Evolutionary conservation across 164 flowering plant genomes (phyloP).

Genomic region (Cinnamomum micranthum): DNA sequence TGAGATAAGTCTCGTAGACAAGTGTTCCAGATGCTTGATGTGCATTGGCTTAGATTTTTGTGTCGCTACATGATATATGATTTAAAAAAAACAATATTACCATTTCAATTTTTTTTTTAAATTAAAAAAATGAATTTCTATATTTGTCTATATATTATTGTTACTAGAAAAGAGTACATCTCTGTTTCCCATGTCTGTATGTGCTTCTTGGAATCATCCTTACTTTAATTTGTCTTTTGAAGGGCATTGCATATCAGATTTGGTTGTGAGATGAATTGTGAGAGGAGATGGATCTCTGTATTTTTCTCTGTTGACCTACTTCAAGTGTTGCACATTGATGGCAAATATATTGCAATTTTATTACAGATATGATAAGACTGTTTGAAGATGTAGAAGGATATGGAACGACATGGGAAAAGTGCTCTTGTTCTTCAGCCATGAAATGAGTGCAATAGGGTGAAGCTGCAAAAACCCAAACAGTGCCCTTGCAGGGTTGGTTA

Average conservation of each 20-base stretch:
- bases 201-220: not conserved
- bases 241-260: not conserved
- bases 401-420: not conserved
- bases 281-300: not conserved
- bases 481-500: not conserved
- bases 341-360: not conserved
- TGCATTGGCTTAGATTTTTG: too few relatives aligned
- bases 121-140: too few relatives aligned
- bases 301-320: not conserved
- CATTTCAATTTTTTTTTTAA: too few relatives aligned
- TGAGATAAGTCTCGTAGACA: too few relatives aligned
- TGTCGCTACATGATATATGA: too few relatives aligned
- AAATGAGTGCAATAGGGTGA: not conserved
- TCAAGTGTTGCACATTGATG: not conserved
- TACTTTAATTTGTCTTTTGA: not conserved
- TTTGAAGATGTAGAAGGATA: not conserved
- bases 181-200: too few relatives aligned
- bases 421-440: not conserved
- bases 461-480: conserved; percentile 3
- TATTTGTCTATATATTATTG: too few relatives aligned
- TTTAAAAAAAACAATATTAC: too few relatives aligned
- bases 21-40: too few relatives aligned
- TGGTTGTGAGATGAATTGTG: not conserved
- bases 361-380: not conserved
- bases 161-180: too few relatives aligned